Base-by-base conservation (phyloP, 2,329 filamentous ascomycete species). In the Pseudopyricularia cyperi region DNA sequence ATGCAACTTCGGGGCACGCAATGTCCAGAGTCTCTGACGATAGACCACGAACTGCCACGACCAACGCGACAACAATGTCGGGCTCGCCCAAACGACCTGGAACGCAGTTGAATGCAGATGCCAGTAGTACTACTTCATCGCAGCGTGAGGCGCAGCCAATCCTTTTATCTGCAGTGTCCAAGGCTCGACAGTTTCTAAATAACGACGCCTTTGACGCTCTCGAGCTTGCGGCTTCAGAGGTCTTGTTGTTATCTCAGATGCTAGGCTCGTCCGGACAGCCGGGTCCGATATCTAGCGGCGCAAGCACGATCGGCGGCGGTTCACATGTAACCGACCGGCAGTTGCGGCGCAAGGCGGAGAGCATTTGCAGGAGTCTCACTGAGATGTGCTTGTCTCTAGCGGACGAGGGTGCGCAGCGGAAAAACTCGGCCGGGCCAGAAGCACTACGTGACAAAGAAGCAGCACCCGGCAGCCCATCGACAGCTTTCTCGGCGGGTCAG, bases 361-460 rank as follows among this genome's bases (percentile, higher is more conserved):
- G 86, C 62, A 82, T 98, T 63, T 97, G 93, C 65, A 85, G 91
- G 52, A 93, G 87, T 61, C 70, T 98, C 57, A 97, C 91, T 0
- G 93, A 98, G 66, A 74, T 98, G 7, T 95, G 89, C 63, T 78
- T 98, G 52, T 87, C 89, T 1, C 71, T 98, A 52, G 82, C 83
- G 30, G 85, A 87, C 56, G 78, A 80, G 39, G 64, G 63, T 3
- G 61, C 64, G 28, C 66, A 66, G 50, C 53, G 54, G 52, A 28
- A 58, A 62, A 49, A 54, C 54, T 15, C 15, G n/a, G 46, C 57
- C 7, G 54, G 61, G 4, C 50, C 57, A n/a, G 46, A 51, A 22
- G 55, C 54, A 24, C 52, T 56, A 6, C 53, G 59, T 7, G 57
- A 65, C 42, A 57, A 57, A 22, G 55, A 62, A 17, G 28, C 52